Evolutionary conservation across 108 stramenopile species (phyloP), one percentile per base, ranked within the genome.

Genomic region (Fragilaria crotonensis): DNA sequence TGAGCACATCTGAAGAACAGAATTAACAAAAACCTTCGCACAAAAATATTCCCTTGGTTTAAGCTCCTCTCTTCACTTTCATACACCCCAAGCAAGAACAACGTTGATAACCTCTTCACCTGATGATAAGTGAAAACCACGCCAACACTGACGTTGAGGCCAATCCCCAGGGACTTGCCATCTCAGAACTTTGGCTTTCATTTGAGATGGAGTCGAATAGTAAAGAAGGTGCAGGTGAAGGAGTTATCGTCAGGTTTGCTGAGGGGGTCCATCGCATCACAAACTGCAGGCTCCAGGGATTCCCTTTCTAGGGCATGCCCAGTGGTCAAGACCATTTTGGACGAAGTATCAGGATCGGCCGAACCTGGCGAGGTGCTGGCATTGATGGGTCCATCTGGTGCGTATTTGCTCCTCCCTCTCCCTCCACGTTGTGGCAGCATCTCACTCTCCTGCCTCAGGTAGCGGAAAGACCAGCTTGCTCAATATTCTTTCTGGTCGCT

Each of bases 311-410:
- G 29, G 46, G 32, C 22, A 25, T 29, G 57, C 28, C 46, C 49
- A 19, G 31, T n/a, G 2, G 19, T 14, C 30, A 87, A 81, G 54
- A 65, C 46, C 0, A 87, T 87, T 45, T 63, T 87, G 29, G 48
- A 79, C 46, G 32, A 56, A 46, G 80, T 84, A 3, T 85, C 81
- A 1, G 87, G 82, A 32, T 67, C 33, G 20, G 87, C 87, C 19
- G 63, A 60, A 17, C 87, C 83, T 5, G 84, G 84, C 33, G 69
- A 83, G 65, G 68, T 85, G 9, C 48, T 81, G 11, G 79, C 80
- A 19, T 28, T 85, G 21, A 85, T 89, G 87, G 87, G 87, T 0
- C 87, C 87, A 9, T 71, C 68, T n/a, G 87, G 87, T 19, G 20
- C 28, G 31, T 33, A 30, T 18, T 44, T 21, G 55, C 5, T 19